Evolutionary conservation across 1,139 yeast genomes (phyloP).

Genomic region (Scheffersomyces parashehatae): DNA sequence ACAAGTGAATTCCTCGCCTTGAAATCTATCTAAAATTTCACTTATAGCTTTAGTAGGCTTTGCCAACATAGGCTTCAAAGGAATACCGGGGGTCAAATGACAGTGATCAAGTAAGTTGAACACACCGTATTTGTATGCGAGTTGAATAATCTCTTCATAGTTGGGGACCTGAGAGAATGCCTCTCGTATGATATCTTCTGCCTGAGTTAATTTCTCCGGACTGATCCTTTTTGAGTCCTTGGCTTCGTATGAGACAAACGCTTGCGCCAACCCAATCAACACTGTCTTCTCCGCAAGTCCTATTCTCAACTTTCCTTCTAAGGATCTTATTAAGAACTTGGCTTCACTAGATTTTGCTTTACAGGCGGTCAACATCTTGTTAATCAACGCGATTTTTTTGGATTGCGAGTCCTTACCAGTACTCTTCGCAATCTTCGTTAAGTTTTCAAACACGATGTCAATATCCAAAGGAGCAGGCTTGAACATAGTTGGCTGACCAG

Average conservation of each 20-base stretch:
- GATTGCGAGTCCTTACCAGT: constrained; percentile 86
- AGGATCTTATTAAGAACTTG: constrained; percentile 81
- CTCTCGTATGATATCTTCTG: constrained; percentile 79
- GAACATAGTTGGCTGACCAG: constrained; percentile 90
- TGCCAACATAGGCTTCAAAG: constrained; percentile 96
- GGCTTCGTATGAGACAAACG: constrained; percentile 64
- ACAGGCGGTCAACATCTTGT: constrained; percentile 83
- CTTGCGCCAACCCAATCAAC: constrained; percentile 78
- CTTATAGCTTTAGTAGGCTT: constrained; percentile 92
- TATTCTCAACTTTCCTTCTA: constrained; percentile 90
- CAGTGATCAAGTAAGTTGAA: constrained; percentile 65
- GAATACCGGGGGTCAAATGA: constrained; percentile 85
- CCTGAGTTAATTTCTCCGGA: constrained; percentile 49
- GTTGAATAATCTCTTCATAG: constrained; percentile 72
- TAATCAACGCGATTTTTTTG: constrained; percentile 74
- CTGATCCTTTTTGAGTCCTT: constrained; percentile 20
- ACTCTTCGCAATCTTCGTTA: constrained; percentile 74
- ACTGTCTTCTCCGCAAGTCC: constrained; percentile 95
- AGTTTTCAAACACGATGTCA: constrained; percentile 67
- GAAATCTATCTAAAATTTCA: constrained; percentile 87
- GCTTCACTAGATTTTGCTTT: constrained; percentile 74
- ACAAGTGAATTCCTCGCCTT: constrained; percentile 83
- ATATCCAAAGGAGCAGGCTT: constrained; percentile 82
- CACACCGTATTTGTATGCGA: constrained; percentile 69
- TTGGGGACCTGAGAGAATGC: constrained; percentile 93